These are phyloP conservation scores for Cyclotella sp. DNA, from an alignment of 108 stramenopile species.

Conservation along the genomic window DNA sequence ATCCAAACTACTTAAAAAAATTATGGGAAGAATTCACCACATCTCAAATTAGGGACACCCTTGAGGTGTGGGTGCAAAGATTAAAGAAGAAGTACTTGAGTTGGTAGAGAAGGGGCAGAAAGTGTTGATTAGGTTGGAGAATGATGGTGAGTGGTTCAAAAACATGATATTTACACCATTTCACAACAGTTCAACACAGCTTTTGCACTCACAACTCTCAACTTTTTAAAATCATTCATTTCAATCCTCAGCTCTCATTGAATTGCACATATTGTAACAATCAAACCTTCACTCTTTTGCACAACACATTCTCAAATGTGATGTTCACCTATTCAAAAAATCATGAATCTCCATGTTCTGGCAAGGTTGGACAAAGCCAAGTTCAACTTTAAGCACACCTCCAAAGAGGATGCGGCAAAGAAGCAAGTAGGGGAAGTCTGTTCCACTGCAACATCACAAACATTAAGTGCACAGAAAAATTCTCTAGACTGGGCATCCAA, in stretches of 20 bases:
- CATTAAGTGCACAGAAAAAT: constrained; percentile 35
- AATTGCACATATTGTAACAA: constrained; percentile 82
- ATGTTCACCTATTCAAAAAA: constrained; percentile 79
- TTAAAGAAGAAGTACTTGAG: constrained; percentile 64
- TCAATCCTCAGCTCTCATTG: constrained; percentile 69
- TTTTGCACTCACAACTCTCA: not conserved
- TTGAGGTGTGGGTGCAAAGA: constrained; percentile 58
- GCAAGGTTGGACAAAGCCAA: constrained; percentile 28
- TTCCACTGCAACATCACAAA: constrained; percentile 8
- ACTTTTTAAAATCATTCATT: not conserved
- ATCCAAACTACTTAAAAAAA: constrained; percentile 25
- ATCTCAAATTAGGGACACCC: constrained; percentile 29
- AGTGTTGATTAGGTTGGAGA: constrained; percentile 71
- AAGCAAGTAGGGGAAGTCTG: constrained; percentile 12
- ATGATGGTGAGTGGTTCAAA: constrained; percentile 70
- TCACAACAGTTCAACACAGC: not conserved
- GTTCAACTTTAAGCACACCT: constrained; percentile 39
- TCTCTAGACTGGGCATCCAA: constrained; percentile 79
- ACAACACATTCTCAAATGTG: constrained; percentile 93
- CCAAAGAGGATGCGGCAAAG: constrained; percentile 7
- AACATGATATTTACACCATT: constrained; percentile 31
- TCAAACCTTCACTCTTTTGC: constrained; percentile 79
- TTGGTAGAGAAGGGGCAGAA: constrained; percentile 58
- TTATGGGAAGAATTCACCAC: not conserved
- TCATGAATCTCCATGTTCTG: constrained; percentile 67